These are phyloP conservation scores for Penicillium sp. DNA, from an alignment of 2,329 filamentous ascomycete genomes.

Conservation along the genomic window DNA sequence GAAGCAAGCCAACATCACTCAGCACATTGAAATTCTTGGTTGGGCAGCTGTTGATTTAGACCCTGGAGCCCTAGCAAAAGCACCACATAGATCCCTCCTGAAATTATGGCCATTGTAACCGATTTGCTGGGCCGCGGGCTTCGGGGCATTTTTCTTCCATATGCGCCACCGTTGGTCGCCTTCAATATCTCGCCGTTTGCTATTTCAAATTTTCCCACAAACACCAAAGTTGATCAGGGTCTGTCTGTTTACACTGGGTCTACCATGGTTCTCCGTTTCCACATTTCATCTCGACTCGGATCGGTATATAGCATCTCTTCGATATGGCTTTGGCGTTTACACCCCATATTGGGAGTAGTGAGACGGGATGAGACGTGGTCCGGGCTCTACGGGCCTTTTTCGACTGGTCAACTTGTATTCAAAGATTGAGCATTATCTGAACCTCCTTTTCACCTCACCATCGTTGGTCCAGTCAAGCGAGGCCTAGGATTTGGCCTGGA, in stretches of 20 bases:
- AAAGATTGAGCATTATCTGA: not conserved
- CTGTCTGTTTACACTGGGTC: too few species aligned
- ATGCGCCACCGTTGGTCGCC: constrained; percentile 1
- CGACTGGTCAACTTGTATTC: not conserved
- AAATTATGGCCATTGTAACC: not conserved
- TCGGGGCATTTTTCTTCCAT: not conserved
- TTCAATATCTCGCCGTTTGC: not conserved
- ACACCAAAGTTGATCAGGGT: not conserved
- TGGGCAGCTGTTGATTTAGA: not conserved
- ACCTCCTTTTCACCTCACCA: not conserved
- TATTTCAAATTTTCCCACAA: not conserved
- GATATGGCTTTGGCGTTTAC: not conserved
- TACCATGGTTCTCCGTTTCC: not conserved
- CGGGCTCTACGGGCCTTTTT: not conserved
- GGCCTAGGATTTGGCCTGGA: not conserved
- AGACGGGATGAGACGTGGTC: not conserved
- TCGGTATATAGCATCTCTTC: not conserved
- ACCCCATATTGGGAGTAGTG: not conserved
- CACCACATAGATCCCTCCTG: not conserved
- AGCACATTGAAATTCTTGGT: not conserved
- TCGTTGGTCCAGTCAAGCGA: not conserved
- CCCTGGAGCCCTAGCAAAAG: not conserved
- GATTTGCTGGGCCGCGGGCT: not conserved
- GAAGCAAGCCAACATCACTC: constrained; percentile 1
- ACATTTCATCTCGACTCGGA: not conserved